Evolutionary conservation across 2,329 filamentous ascomycete genomes (phyloP).

Genomic region (Helminthosporium solani): DNA sequence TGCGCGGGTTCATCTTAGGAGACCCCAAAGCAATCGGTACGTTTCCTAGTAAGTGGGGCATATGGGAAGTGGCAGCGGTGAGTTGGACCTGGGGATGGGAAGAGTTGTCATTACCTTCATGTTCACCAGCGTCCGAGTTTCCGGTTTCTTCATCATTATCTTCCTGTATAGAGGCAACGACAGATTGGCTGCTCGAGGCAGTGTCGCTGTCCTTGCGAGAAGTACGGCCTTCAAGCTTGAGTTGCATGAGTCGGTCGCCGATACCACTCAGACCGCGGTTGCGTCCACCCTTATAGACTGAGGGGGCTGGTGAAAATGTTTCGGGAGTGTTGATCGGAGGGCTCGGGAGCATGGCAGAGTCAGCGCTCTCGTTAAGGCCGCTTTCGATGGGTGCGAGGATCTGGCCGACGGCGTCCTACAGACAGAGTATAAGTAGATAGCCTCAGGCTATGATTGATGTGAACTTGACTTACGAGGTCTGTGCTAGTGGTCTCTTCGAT

Average conservation of each 20-base stretch:
- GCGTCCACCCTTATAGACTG: conserved; percentile 20
- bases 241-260: conserved; percentile 82
- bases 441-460: too few species aligned
- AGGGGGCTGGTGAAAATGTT: conserved; percentile 29
- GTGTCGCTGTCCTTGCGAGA: conserved; percentile 15
- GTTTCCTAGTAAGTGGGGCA: conserved; percentile 10
- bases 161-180: conserved; percentile 16
- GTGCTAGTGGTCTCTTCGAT: conserved; percentile 17
- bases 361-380: conserved; percentile 31
- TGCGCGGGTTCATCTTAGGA: conserved; percentile 25
- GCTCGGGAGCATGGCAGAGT: conserved; percentile 30
- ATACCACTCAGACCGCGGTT: conserved; percentile 68
- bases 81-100: neutral
- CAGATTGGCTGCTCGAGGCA: conserved; percentile 21
- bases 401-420: conserved; percentile 22
- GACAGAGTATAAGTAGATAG: neutral
- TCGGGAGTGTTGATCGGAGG: conserved; percentile 35
- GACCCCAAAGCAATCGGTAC: conserved; percentile 32
- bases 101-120: conserved; percentile 1
- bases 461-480: conserved; percentile 17
- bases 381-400: conserved; percentile 33
- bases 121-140: neutral
- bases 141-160: conserved; percentile 18
- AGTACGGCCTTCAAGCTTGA: conserved; percentile 40
- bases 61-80: neutral